A percentile compares a stretch with the other conserved stretches of the same genome.
These are phyloP conservation scores for Zelopaecilomyces penicillatus DNA, from an alignment of 2,329 filamentous ascomycete genomes.

Conservation along the genomic window DNA sequence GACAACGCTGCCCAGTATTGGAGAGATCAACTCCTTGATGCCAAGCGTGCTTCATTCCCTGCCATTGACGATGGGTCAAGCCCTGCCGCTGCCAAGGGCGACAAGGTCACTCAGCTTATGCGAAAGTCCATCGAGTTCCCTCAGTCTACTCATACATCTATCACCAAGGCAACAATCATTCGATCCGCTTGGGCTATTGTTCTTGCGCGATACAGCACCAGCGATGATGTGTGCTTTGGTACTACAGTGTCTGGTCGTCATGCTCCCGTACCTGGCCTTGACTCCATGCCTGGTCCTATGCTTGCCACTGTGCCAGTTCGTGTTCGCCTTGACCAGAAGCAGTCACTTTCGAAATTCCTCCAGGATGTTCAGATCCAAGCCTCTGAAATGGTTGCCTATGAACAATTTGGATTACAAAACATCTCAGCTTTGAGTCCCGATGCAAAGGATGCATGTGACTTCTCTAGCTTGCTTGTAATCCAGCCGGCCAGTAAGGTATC, in stretches of 20 bases:
- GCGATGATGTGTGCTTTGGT: slow-evolving; percentile 14
- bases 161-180: slow-evolving; percentile 12
- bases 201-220: slow-evolving; percentile 8
- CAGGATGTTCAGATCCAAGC: slow-evolving; percentile 15
- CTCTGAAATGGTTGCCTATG: slow-evolving; percentile 17
- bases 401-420: slow-evolving; percentile 19
- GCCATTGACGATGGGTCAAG: neutral
- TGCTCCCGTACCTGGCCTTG: slow-evolving; percentile 3
- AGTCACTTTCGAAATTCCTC: slow-evolving; percentile 8
- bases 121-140: slow-evolving; percentile 1
- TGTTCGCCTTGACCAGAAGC: neutral
- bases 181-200: slow-evolving; percentile 14
- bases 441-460: slow-evolving; percentile 9
- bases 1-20: slow-evolving; percentile 4
- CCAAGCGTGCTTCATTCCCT: slow-evolving; percentile 10
- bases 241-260: slow-evolving; percentile 12
- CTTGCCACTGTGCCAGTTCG: slow-evolving; percentile 7
- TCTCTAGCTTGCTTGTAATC: slow-evolving; percentile 8
- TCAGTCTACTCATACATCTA: neutral
- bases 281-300: slow-evolving; percentile 7
- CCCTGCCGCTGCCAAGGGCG: neutral
- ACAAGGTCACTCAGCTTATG: neutral
- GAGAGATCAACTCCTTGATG: slow-evolving; percentile 2
- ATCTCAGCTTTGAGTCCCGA: slow-evolving; percentile 13
- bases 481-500: slow-evolving; percentile 5